Conservation (phyloP, 371 early-diverging fungal genomes). For the Funneliformis caledonium region DNA sequence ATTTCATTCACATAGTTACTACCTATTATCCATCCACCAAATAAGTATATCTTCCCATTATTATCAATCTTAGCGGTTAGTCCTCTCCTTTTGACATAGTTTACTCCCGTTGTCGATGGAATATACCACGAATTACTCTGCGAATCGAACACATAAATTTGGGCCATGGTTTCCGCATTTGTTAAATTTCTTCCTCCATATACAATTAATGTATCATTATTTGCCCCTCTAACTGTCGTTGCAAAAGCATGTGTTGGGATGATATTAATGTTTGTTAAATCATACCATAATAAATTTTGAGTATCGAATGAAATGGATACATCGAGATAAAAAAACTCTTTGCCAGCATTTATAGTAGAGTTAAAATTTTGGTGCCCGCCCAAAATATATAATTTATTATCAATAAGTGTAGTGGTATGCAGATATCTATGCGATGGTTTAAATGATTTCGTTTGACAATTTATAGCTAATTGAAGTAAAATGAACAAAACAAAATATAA, state of each 20-base stretch:
- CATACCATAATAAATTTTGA: not conserved
- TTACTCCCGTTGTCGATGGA: not conserved
- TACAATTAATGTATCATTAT: not conserved
- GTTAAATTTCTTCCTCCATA: not conserved
- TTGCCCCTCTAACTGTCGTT: not conserved
- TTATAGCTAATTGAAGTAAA: not conserved
- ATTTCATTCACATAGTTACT: not conserved
- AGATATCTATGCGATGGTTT: not conserved
- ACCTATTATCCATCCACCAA: not conserved
- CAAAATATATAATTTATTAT: constrained; percentile 15
- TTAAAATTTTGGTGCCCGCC: not conserved
- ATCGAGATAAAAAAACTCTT: not conserved
- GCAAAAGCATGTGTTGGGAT: not conserved
- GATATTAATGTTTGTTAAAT: not conserved
- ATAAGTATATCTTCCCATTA: not conserved
- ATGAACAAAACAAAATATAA: not conserved
- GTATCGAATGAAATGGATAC: not conserved
- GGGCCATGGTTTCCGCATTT: not conserved
- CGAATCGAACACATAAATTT: not conserved
- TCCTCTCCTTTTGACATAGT: not conserved
- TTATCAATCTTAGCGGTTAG: not conserved
- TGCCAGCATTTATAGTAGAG: not conserved
- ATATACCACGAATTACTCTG: not conserved
- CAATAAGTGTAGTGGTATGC: not conserved
- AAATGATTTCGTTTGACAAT: not conserved